phyloP scores from a whole-genome alignment of 306 rosid genomes.

The Vigna unguiculata region DNA sequence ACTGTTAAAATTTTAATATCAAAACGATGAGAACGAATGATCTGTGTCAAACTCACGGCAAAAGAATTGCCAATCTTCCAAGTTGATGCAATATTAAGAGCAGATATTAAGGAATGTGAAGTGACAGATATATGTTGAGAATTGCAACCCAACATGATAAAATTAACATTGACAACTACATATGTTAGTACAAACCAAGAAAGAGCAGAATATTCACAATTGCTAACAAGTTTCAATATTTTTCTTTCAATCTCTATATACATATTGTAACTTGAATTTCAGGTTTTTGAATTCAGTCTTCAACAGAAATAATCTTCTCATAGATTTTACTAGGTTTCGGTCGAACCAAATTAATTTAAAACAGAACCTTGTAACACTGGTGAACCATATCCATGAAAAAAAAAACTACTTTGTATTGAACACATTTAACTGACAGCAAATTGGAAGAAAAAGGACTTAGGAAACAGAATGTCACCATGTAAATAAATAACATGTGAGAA shows the following conservation, averaged over 20 bases:
- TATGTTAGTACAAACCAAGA: neutral
- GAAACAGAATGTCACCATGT: neutral
- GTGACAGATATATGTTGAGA: conserved; percentile 7
- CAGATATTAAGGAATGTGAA: no score
- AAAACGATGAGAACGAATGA: no score
- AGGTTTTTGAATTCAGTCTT: no score
- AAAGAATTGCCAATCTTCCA: no score
- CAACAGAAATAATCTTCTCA: no score
- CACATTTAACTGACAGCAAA: neutral
- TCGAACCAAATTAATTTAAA: no score
- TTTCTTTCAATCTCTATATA: neutral
- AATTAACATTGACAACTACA: neutral
- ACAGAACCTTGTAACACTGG: neutral
- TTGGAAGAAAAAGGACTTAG: neutral
- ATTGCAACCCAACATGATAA: neutral
- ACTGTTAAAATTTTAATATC: no score
- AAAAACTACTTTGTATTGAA: neutral
- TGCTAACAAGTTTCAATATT: neutral
- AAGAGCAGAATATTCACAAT: neutral
- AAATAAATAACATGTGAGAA: conserved; percentile 28
- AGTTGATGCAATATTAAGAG: no score
- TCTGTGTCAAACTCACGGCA: no score
- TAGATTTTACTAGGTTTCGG: no score
- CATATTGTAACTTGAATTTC: no score
- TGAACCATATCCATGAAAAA: no score